phyloP scores from a whole-genome alignment of 164 flowering plant genomes.

The Warburgia ugandensis region DNA sequence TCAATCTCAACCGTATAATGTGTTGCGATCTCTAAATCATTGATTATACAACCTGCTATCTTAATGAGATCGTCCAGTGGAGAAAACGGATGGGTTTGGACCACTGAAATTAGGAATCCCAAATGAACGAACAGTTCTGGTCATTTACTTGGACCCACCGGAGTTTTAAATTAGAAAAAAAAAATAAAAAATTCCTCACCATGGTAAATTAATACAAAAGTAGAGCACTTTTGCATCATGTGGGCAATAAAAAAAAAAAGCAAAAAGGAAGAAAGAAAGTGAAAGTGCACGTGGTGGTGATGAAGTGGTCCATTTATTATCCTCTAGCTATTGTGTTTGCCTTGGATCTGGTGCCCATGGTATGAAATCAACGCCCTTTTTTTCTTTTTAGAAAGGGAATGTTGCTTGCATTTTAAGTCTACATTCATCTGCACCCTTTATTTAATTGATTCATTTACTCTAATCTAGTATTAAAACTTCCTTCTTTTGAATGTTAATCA shows the following conservation, averaged over 20 bases:
- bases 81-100: no score
- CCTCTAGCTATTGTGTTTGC: background rate
- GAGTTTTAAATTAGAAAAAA: no score
- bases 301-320: background rate
- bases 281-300: background rate
- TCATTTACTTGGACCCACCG: background rate
- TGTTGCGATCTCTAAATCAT: no score
- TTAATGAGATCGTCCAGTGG: background rate
- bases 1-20: no score
- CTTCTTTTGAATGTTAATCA: background rate
- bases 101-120: no score
- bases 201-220: background rate
- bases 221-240: background rate
- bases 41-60: no score
- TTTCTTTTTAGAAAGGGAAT: background rate
- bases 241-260: no score
- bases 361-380: conserved; percentile 5
- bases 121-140: no score
- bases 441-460: background rate
- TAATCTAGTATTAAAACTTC: background rate
- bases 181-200: no score
- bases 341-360: conserved; percentile 13
- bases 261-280: background rate
- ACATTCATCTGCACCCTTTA: background rate
- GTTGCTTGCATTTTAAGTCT: conserved; percentile 2